Evolutionary conservation across 768 basidiomycete genomes (phyloP), one percentile per base, ranked within the genome.

Genomic region (Leccinum boreale): DNA sequence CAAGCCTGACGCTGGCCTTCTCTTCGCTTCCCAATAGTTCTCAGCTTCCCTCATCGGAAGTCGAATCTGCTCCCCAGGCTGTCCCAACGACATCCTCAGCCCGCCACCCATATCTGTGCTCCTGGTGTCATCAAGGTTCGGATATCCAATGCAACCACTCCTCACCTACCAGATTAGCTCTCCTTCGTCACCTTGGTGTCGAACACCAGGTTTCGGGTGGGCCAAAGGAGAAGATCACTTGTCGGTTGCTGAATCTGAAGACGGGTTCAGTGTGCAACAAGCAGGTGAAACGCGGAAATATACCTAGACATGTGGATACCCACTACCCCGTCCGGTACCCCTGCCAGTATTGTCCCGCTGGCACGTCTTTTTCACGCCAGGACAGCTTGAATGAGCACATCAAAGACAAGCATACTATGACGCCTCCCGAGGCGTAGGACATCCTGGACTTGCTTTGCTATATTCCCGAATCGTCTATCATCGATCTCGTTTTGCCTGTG

Each of bases 331-430:
- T 53, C 11, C 68, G 67, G 21, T 52, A 55, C 46, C 11, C 26
- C 4, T 69, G 68, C 39, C 45, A n/a, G 9, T 5, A 55, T 14
- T 69, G 68, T 48, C 35, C n/a, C 1, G 1, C 11, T 12, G 57
- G 26, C 1, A 65, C 46, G 48, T 48, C 58, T 6, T 69, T 70
- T 55, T 69, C 67, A 11, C 70, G 67, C 6, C 21, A 42, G 49
- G 68, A 72, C 33, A 69, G 31, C 54, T 48, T 52, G 53, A 52
- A 2, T 4, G 24, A 31, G 4, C 70, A 69, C 23, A 14, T 69
- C 15, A 56, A 6, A 35, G 24, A 4, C 8, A 39, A 55, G 19
- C 68, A 69, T 50, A 0, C 9, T 19, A 3, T 58, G 31, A 15
- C 3, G 17, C 33, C 4, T 33, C 9, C 3, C 1, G 19, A 12